Evolutionary conservation across 2,329 filamentous ascomycete genomes (phyloP).

Genomic region (Verticillium alfalfae): DNA sequence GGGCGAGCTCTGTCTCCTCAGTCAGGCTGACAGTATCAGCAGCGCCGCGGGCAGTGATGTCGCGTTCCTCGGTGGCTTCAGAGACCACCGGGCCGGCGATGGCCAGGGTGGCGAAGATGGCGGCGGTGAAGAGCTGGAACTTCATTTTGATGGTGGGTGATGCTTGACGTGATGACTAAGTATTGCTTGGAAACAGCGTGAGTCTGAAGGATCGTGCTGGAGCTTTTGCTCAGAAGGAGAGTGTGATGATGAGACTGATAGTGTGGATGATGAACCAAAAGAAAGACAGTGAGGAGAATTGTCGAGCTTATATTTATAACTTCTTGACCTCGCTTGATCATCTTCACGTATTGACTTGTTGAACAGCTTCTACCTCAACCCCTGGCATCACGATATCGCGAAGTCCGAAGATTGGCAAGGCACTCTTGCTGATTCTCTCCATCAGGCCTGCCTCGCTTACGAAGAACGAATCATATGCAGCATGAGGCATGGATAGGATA

Average conservation of each 20-base stretch:
- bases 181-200: background rate
- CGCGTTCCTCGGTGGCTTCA: background rate
- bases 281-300: background rate
- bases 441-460: background rate
- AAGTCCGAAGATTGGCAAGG: background rate
- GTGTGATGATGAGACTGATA: constrained; percentile 1
- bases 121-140: constrained; percentile 7
- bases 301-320: background rate
- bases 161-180: background rate
- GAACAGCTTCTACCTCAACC: background rate
- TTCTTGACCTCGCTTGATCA: background rate
- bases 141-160: constrained; percentile 5
- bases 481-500: background rate
- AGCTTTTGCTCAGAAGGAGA: background rate
- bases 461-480: background rate
- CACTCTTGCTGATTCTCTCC: background rate
- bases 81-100: constrained; percentile 2
- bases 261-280: background rate
- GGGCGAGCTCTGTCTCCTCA: constrained; percentile 3
- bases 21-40: background rate
- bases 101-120: constrained; percentile 8
- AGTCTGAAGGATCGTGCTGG: background rate
- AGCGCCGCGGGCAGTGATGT: background rate
- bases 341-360: background rate
- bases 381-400: background rate